Evolutionary conservation across 2,329 filamentous ascomycete genomes (phyloP), one percentile per base, ranked within the genome.

Genomic region (Sclerotinia trifoliorum): DNA sequence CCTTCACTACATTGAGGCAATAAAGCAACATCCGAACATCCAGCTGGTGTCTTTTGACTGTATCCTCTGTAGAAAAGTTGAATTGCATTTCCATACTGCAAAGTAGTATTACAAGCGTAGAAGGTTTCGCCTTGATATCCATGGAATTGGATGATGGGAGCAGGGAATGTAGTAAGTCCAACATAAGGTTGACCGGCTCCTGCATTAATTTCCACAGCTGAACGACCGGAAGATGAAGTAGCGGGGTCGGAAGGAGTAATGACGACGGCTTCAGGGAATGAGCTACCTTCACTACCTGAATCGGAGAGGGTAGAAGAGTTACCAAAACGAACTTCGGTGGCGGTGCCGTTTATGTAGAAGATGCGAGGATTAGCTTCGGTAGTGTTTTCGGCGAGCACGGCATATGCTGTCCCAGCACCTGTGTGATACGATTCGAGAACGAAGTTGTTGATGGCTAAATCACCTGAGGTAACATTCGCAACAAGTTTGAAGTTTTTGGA

Each of bases 281-380:
- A 79, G 13, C 29, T 6, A 15, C 42, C 17, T n/a, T 42, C 58
- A 8, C n/a, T 48, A 44, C 80, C 80, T 24, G 77, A 77, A 69
- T 83, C 82, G 35, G 78, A 79, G 42, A 84, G 66, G 62, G 82
- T 74, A 54, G 76, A 78, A 48, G 78, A 78, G 54, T 72, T 64
- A 51, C 75, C 73, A 48, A 73, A 74, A 24, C 73, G 71, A 8
- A 79, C 71, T 51, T 81, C 78, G 8, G 74, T 68, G 17, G 77
- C 77, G 17, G 83, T 83, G 72, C 80, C 82, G 72, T 85, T 85
- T 68, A 81, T 76, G 79, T 84, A 85, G 73, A 85, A 85, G 68
- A 81, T 72, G 61, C 77, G 76, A 7, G 68, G 70, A 13, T 48
- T 42, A 32, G 74, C 75, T 19, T 60, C 32, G 19, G 70, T 65